Base-by-base conservation (phyloP, 345 rosid species). In the Eucalyptus dawsonii region DNA sequence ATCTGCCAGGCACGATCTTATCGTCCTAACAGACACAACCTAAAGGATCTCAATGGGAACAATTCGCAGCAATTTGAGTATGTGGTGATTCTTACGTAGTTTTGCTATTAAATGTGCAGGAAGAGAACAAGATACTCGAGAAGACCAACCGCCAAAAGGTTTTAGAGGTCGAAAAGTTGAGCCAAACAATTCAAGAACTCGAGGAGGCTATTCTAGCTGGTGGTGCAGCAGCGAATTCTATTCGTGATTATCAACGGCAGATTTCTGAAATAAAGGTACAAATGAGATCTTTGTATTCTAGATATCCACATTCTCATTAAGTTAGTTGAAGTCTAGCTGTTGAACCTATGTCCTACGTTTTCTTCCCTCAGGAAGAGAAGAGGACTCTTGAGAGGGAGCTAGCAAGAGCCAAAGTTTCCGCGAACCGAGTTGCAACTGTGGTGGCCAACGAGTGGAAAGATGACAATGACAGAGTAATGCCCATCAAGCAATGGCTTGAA, bases 361-460 rank as follows among this genome's bases (percentile, higher is more conserved):
- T 56, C 67, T 51, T 5, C 50, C 88, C 90, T 87, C 91, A 97
- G 99, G 98, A 97, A 45, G 98, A 97, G 93, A 98, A 95, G 91
- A 96, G 98, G 93, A 93, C 96, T 50, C 93, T 98, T 85, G 99
- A 98, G 92, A 96, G 99, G 93, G 99, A 98, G 94, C 95, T 97
- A 5, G 98, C 99, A 11, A 93, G 99, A 91, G 94, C 93, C 42
- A 97, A 94, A 92, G 98, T 97, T 24, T 94, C 96, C 14, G 96
- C 95, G 16, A 96, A 93, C 92, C 93, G 99, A 27, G 97, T 97
- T 47, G 99, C 99, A 7, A 92, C 97, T 14, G 97, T 94, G 5
- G 95, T 95, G 88, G 99, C 99, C 87, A 98, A 97, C 87, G 98
- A 95, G 89, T 97, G 99, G 99, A 98, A 98, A 91, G 99, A 95